These are phyloP conservation scores for Hypoxylon sp. DNA, from an alignment of 2,329 filamentous ascomycete genomes.

Conservation along the genomic window DNA sequence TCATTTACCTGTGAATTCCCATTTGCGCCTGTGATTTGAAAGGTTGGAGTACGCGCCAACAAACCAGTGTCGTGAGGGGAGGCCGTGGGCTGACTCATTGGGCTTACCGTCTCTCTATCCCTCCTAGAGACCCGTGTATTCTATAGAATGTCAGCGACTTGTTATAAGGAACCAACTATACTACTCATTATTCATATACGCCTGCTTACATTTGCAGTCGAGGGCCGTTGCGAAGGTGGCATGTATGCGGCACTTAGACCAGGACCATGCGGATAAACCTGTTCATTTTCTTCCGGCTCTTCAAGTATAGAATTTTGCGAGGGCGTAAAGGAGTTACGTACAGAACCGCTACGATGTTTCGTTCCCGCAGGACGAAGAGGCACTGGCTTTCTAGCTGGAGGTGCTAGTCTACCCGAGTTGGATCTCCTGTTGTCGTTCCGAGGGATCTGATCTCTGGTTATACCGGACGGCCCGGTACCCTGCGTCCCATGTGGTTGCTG, in stretches of 20 bases:
- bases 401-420: no score
- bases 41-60: not conserved
- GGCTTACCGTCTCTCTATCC: not conserved
- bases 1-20: not conserved
- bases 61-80: not conserved
- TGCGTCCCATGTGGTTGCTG: not conserved
- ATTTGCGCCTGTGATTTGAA: not conserved
- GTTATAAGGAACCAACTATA: not conserved
- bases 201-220: constrained; percentile 10
- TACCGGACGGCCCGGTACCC: not conserved
- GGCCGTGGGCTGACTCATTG: not conserved
- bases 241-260: not conserved
- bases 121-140: not conserved
- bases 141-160: not conserved
- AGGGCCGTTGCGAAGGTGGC: not conserved
- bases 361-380: not conserved
- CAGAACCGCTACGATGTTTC: not conserved
- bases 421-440: not conserved
- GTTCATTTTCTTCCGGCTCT: not conserved
- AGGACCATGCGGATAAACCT: not conserved
- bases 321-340: not conserved
- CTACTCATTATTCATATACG: not conserved
- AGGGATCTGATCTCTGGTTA: not conserved
- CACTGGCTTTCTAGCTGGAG: not conserved
- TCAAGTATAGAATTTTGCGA: not conserved